These are phyloP conservation scores for Lactuca sativa DNA, from an alignment of 129 eudicot genomes.

Conservation along the genomic window DNA sequence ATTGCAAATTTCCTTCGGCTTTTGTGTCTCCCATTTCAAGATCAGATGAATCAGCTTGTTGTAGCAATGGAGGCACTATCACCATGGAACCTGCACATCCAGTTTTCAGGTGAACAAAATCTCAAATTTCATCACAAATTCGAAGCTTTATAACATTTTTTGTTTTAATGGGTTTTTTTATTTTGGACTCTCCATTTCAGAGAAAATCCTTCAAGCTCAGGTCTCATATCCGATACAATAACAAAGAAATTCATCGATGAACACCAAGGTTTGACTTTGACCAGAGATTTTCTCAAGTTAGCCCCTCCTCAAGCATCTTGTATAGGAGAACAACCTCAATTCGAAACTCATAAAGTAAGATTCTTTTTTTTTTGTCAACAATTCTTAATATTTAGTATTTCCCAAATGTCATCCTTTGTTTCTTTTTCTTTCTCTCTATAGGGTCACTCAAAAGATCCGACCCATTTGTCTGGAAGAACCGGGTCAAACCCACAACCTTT, in stretches of 20 bases:
- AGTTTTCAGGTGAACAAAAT: slow-evolving; percentile 47
- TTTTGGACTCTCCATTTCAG: slow-evolving; percentile 33
- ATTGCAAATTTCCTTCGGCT: slow-evolving; percentile 45
- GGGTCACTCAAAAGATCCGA: slow-evolving; percentile 35
- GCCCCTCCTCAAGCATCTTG: slow-evolving; percentile 64
- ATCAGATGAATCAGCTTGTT: slow-evolving; percentile 56
- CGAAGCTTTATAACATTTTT: slow-evolving; percentile 1
- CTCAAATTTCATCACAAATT: slow-evolving; percentile 4
- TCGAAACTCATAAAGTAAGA: slow-evolving; percentile 47
- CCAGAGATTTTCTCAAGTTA: slow-evolving; percentile 72
- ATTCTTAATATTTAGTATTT: background rate
- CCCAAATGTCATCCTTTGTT: slow-evolving; percentile 5
- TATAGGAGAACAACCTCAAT: slow-evolving; percentile 30
- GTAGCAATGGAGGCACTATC: slow-evolving; percentile 42
- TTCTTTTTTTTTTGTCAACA: background rate
- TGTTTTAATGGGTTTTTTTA: slow-evolving; percentile 19
- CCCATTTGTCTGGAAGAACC: slow-evolving; percentile 28
- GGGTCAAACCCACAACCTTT: slow-evolving; percentile 45
- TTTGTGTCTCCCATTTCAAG: slow-evolving; percentile 34
- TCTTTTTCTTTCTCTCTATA: slow-evolving; percentile 7
- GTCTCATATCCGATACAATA: slow-evolving; percentile 34
- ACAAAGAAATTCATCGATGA: slow-evolving; percentile 37
- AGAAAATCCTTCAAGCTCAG: slow-evolving; percentile 54
- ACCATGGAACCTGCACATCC: slow-evolving; percentile 37
- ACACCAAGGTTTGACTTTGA: slow-evolving; percentile 40